These are phyloP conservation scores for Capronia americana DNA, from an alignment of 2,329 filamentous ascomycete species.

Conservation along the genomic window DNA sequence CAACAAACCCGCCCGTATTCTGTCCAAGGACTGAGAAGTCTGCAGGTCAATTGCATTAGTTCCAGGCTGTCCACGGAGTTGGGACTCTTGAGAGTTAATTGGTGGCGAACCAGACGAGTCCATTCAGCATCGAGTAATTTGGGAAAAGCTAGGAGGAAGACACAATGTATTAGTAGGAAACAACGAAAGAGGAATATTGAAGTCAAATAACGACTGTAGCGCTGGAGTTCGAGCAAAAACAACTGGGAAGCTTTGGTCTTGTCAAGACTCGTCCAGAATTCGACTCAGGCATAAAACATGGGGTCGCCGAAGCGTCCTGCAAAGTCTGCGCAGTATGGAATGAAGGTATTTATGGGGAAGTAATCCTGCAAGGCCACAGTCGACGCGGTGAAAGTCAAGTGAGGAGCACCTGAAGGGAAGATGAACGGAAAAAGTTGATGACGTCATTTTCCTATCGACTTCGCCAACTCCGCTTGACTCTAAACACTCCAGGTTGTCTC, in stretches of 20 bases:
- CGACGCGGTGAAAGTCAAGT: neutral
- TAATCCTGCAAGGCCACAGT: neutral
- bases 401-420: neutral
- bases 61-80: neutral
- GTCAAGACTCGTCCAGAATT: neutral
- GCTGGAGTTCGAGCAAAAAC: neutral
- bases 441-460: too few species aligned
- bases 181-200: neutral
- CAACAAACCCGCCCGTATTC: neutral
- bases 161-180: neutral
- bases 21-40: neutral
- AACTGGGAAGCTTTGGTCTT: neutral
- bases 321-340: neutral
- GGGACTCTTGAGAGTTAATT: neutral
- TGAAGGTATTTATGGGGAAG: neutral
- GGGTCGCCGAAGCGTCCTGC: too few species aligned
- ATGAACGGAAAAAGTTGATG: too few species aligned
- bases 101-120: neutral
- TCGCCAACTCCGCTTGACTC: too few species aligned
- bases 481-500: too few species aligned
- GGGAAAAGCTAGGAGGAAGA: neutral
- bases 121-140: neutral
- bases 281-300: too few species aligned
- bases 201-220: neutral
- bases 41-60: neutral